Conservation (phyloP, 176 grass and related monocot genomes). For the Pharus latifolius region DNA sequence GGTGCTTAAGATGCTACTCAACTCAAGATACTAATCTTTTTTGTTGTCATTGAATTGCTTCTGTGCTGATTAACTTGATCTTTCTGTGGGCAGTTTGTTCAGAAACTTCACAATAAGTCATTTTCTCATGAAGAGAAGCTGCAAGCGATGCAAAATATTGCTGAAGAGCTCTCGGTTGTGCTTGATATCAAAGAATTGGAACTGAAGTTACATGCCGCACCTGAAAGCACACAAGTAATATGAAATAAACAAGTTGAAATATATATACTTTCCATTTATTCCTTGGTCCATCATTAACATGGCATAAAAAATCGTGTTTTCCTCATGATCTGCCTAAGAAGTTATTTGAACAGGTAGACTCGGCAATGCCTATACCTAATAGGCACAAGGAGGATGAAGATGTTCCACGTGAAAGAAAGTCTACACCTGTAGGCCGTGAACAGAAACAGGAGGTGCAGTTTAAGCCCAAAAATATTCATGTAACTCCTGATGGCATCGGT, state of each 20-base stretch:
- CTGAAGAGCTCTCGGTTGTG: slow-evolving; percentile 47
- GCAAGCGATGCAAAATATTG: slow-evolving; percentile 50
- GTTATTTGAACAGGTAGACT: slow-evolving; percentile 3
- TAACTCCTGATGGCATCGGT: slow-evolving; percentile 8
- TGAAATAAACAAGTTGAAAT: not conserved
- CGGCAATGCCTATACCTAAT: slow-evolving; percentile 6
- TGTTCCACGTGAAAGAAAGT: slow-evolving; percentile 22
- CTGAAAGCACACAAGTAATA: slow-evolving; percentile 42
- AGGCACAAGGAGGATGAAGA: not conserved
- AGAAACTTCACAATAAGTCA: slow-evolving; percentile 42
- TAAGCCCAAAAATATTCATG: slow-evolving; percentile 38
- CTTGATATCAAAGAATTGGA: slow-evolving; percentile 46
- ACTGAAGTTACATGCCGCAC: slow-evolving; percentile 21
- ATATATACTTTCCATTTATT: slow-evolving; percentile 10
- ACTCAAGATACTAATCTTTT: too few relatives aligned
- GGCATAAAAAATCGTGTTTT: slow-evolving; percentile 1
- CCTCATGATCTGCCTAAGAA: slow-evolving; percentile 7
- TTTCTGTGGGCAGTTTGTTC: slow-evolving; percentile 60
- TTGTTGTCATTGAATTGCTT: not conserved
- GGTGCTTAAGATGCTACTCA: slow-evolving; percentile 26
- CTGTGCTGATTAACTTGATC: not conserved
- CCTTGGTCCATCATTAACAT: not conserved
- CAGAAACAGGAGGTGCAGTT: slow-evolving; percentile 18
- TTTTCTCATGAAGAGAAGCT: slow-evolving; percentile 66
- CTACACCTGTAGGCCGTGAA: not conserved